Percentiles rank a stretch among this genome's conserved stretches.
Conservation (phyloP, 1,284 basidiomycete species). For the Golubevia sp. region DNA sequence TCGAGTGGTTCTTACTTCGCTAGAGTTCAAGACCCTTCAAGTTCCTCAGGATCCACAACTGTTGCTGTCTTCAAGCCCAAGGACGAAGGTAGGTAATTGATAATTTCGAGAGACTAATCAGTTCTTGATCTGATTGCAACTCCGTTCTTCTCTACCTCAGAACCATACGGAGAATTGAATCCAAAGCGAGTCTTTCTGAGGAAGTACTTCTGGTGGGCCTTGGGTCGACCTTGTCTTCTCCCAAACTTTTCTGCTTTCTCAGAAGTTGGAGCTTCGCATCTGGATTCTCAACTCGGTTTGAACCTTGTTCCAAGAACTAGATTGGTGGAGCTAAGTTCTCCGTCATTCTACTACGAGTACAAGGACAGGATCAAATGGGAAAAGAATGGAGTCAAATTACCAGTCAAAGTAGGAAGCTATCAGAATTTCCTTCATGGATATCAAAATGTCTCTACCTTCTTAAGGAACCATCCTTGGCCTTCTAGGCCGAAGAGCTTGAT, state of each 20-base stretch:
- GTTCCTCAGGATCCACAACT: constrained; percentile 8
- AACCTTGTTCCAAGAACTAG: constrained; percentile 51
- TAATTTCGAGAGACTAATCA: background rate
- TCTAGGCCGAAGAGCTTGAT: constrained; percentile 72
- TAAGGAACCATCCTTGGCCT: constrained; percentile 84
- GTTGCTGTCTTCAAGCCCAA: constrained; percentile 57
- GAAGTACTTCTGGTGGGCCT: constrained; percentile 59
- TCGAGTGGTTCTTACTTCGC: constrained; percentile 56
- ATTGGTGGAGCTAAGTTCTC: constrained; percentile 41
- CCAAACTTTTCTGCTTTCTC: constrained; percentile 57
- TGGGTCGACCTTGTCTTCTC: constrained; percentile 57
- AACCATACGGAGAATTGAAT: constrained; percentile 58
- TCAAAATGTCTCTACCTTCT: constrained; percentile 82
- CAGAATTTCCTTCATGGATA: constrained; percentile 85
- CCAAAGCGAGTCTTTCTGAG: constrained; percentile 53
- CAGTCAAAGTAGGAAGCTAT: constrained; percentile 86
- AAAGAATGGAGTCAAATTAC: constrained; percentile 62
- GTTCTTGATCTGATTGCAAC: background rate
- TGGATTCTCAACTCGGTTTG: constrained; percentile 40
- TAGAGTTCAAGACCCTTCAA: constrained; percentile 9
- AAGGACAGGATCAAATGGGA: constrained; percentile 40
- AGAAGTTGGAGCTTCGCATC: constrained; percentile 55
- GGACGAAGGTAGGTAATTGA: too few relatives aligned
- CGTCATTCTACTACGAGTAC: constrained; percentile 50
- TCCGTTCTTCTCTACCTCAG: too few relatives aligned